Base-by-base conservation (phyloP, 768 basidiomycete species). In the Podaxis sp. region DNA sequence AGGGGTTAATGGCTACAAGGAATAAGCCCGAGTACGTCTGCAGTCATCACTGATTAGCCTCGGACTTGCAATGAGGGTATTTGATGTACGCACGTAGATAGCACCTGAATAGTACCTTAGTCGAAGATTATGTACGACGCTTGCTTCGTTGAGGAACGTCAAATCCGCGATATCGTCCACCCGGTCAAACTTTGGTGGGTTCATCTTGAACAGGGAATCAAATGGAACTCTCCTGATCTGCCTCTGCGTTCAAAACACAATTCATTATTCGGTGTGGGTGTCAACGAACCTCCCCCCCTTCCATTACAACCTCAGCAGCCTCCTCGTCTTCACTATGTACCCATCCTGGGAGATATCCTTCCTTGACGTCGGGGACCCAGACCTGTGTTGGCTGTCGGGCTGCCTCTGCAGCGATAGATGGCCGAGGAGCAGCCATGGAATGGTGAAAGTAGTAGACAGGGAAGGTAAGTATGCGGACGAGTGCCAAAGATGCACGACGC, bases 111-210 rank as follows among this genome's bases (percentile, higher is more conserved):
- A 91, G 75, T 95, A 99, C 75, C 97, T 84, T 68, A 93, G 78
- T 63, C 95, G 86, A 30, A 99, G 86, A 77, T 99, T 99, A 73
- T 99, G 94, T n/a, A 99, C 96, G 49, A 99, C 97, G 68, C 93
- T 95, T 11, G 97, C 96, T 82, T 99, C 97, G 73, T 99, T 99
- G 63, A 99, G 80, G 78, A 95, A 97, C 0, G 97, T 98, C 65
- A 99, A 82, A 77, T 99, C 96, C 46, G 97, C 97, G 66, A 99
- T 99, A 74, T 99, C 97, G 67, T 95, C 94, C 3, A 96, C 96
- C 36, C 94, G 86, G 78, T 99, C 96, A 74, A 99, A 99, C 76
- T 98, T 97, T 50, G 96, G 96, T 26, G 96, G 96, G 71, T 98
- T 98, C 95, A 96, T 96, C 80, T 96, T 96, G 70, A 89, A 92